Percentiles rank a stretch among this genome's conserved stretches.
These are phyloP conservation scores for Paecilomyces sp. DNA, from an alignment of 2,329 filamentous ascomycete genomes.

Conservation along the genomic window DNA sequence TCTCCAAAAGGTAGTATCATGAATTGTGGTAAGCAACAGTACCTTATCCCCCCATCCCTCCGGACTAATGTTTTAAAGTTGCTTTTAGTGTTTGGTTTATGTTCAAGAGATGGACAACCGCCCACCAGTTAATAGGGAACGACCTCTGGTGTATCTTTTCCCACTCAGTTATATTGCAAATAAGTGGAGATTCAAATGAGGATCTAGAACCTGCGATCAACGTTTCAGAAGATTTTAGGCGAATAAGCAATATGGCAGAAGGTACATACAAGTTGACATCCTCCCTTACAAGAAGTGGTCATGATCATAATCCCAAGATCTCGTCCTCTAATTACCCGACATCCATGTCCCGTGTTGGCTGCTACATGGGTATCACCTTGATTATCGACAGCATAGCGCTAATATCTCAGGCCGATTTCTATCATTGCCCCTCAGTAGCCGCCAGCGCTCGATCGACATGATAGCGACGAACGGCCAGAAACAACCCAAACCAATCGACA, in stretches of 20 bases:
- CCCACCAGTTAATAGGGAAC: background rate
- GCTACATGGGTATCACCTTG: background rate
- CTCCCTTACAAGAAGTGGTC: background rate
- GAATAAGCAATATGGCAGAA: background rate
- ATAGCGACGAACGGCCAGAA: background rate
- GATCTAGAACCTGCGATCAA: background rate
- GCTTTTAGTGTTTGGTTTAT: background rate
- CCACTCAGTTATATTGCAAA: background rate
- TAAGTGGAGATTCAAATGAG: background rate
- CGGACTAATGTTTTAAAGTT: background rate
- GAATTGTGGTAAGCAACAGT: background rate
- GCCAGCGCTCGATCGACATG: background rate
- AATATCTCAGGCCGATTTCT: background rate
- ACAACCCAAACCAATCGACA: background rate
- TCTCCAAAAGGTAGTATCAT: background rate
- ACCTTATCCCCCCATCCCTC: background rate
- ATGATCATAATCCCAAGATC: background rate
- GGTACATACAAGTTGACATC: background rate
- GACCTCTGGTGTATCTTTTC: background rate
- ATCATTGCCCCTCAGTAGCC: background rate
- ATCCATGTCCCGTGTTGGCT: background rate
- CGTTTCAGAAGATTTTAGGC: background rate
- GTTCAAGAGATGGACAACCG: background rate
- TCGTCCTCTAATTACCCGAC: background rate
- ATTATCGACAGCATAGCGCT: background rate